These are phyloP conservation scores for Colletotrichum lupini DNA, from an alignment of 2,329 filamentous ascomycete genomes.

Conservation along the genomic window DNA sequence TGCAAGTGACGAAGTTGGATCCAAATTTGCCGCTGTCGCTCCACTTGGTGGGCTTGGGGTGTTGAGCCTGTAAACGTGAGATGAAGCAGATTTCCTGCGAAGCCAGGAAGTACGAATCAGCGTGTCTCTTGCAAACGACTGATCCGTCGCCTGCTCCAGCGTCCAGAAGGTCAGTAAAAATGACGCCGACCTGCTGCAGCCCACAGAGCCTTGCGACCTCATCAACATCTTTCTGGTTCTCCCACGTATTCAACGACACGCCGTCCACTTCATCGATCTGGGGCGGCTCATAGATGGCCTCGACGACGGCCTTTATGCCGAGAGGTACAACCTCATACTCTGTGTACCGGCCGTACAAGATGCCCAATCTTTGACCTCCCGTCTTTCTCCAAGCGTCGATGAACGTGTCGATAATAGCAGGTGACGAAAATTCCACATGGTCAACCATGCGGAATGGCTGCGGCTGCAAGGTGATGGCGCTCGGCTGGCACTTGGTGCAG, in stretches of 20 bases:
- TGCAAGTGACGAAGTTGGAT: conserved; percentile 96
- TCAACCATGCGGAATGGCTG: conserved; percentile 97
- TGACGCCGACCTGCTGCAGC: conserved; percentile 88
- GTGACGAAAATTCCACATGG: conserved; percentile 94
- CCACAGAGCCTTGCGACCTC: conserved; percentile 85
- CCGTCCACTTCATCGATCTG: conserved; percentile 91
- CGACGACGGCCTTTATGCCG: conserved; percentile 93
- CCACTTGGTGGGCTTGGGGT: conserved; percentile 95
- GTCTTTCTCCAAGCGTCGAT: conserved; percentile 92
- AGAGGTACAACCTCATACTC: conserved; percentile 94
- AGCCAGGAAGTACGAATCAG: conserved; percentile 93
- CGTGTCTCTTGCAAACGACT: conserved; percentile 94
- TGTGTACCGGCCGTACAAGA: conserved; percentile 89
- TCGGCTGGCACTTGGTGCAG: conserved; percentile 97
- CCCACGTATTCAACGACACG: conserved; percentile 85
- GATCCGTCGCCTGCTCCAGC: conserved; percentile 83
- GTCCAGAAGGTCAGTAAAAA: conserved; percentile 93
- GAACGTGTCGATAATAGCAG: conserved; percentile 86
- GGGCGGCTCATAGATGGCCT: conserved; percentile 96
- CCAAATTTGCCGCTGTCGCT: conserved; percentile 94
- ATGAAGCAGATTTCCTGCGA: conserved; percentile 93
- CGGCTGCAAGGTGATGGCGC: conserved; percentile 93
- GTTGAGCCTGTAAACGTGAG: conserved; percentile 85
- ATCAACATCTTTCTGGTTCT: conserved; percentile 84
- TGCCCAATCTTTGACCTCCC: conserved; percentile 86